A percentile compares a stretch with the other conserved stretches of the same genome.
Conservation (phyloP, 2,329 filamentous ascomycete genomes). For the Cryoendolithus antarcticus region DNA sequence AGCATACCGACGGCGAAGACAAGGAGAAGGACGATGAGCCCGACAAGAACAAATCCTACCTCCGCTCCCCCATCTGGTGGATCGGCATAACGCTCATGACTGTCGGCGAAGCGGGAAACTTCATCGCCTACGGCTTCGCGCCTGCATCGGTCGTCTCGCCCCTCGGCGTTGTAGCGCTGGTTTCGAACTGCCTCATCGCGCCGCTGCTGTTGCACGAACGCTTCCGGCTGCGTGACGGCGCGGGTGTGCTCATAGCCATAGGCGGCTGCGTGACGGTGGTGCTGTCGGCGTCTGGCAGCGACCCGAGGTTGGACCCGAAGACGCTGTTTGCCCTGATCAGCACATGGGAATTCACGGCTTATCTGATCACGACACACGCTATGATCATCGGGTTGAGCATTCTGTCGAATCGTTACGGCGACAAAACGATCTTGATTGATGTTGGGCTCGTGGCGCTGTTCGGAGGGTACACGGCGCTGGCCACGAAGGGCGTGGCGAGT, state of each 20-base stretch:
- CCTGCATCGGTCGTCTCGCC: conserved; percentile 96
- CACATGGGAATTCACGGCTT: conserved; percentile 79
- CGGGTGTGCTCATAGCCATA: conserved; percentile 79
- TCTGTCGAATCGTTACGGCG: conserved; percentile 72
- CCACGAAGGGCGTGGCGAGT: conserved; percentile 92
- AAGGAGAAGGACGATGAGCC: conserved; percentile 27
- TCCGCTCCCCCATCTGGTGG: conserved; percentile 95
- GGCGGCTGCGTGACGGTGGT: conserved; percentile 85
- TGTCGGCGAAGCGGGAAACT: conserved; percentile 88
- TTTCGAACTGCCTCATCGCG: conserved; percentile 95
- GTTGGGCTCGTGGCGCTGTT: conserved; percentile 86
- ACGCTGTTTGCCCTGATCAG: conserved; percentile 86
- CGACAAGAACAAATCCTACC: conserved; percentile 55
- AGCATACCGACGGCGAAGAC: too few species aligned
- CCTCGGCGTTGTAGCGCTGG: conserved; percentile 86
- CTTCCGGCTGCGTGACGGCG: conserved; percentile 73
- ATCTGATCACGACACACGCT: conserved; percentile 61
- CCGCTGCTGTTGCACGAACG: conserved; percentile 85
- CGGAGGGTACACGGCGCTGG: conserved; percentile 94
- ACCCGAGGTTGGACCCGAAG: conserved; percentile 79
- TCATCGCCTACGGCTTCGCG: conserved; percentile 92
- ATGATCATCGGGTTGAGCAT: conserved; percentile 70
- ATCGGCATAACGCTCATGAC: conserved; percentile 83
- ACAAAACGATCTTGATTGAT: conserved; percentile 78
- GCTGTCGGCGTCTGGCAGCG: conserved; percentile 75